Evolutionary conservation across 352 stramenopile species (phyloP).

Genomic region (Phytophthora sp.): DNA sequence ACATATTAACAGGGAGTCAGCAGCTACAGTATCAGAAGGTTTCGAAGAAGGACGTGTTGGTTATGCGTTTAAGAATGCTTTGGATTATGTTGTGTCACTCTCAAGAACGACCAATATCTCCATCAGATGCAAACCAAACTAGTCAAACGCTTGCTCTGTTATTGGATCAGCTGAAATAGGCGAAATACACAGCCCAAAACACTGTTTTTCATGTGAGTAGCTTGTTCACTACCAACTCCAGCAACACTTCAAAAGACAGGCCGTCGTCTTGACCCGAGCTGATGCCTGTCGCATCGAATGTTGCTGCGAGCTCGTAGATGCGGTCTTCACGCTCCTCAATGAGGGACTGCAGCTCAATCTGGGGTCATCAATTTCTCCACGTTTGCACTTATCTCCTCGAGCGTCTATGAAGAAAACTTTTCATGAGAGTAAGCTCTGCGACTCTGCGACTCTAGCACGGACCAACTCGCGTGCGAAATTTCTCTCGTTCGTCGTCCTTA

Average conservation of each 20-base stretch:
- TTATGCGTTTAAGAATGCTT: not conserved
- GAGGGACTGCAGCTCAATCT: not conserved
- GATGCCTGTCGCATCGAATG: not conserved
- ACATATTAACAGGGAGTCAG: not conserved
- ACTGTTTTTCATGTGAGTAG: not conserved
- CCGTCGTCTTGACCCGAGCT: not conserved
- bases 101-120: not conserved
- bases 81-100: not conserved
- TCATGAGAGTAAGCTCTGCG: not conserved
- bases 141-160: not conserved
- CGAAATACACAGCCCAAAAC: not conserved
- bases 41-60: not conserved
- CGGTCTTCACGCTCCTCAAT: not conserved
- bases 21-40: not conserved
- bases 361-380: not conserved
- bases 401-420: too few species aligned
- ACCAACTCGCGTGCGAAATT: not conserved
- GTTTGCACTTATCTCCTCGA: not conserved
- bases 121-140: not conserved
- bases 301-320: not conserved
- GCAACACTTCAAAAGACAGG: not conserved
- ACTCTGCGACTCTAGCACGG: not conserved
- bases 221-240: not conserved
- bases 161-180: not conserved
- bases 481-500: too few species aligned